Conservation (phyloP, 1,284 basidiomycete species). For the Coniferiporia sulphurascens region DNA sequence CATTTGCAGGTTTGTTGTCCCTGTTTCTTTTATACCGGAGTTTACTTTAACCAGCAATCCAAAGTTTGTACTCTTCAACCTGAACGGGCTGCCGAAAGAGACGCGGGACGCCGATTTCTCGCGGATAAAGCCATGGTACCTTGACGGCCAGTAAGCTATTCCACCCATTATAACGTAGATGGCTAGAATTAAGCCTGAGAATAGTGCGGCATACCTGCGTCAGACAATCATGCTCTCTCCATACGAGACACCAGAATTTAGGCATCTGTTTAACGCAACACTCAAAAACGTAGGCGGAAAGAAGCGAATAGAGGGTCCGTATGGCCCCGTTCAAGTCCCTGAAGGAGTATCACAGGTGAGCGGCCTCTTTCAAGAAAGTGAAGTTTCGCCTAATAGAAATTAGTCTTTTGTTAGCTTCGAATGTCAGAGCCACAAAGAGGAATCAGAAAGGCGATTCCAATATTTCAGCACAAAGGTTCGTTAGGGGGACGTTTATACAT, state of each 20-base stretch:
- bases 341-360: slow-evolving; percentile 75
- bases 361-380: slow-evolving; percentile 6
- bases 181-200: slow-evolving; percentile 3
- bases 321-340: slow-evolving; percentile 69
- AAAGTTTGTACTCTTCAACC: slow-evolving; percentile 79
- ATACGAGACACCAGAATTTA: slow-evolving; percentile 87
- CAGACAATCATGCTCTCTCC: slow-evolving; percentile 88
- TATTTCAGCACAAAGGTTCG: slow-evolving; percentile 81
- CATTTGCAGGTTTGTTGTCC: slow-evolving; percentile 72
- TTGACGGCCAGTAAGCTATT: slow-evolving; percentile 79
- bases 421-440: slow-evolving; percentile 66
- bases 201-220: slow-evolving; percentile 74
- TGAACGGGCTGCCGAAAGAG: slow-evolving; percentile 89
- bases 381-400: not conserved
- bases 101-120: slow-evolving; percentile 95
- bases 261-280: slow-evolving; percentile 67
- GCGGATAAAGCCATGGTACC: slow-evolving; percentile 95
- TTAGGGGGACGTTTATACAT: not conserved
- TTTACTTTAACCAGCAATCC: slow-evolving; percentile 2
- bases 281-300: slow-evolving; percentile 87
- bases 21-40: not conserved
- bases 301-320: slow-evolving; percentile 62
- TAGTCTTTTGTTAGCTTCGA: slow-evolving; percentile 77
- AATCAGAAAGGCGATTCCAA: slow-evolving; percentile 83
- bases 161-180: not conserved